phyloP scores from a whole-genome alignment of 2,329 filamentous ascomycete species.

The Ophiostoma himal-ulmi region DNA sequence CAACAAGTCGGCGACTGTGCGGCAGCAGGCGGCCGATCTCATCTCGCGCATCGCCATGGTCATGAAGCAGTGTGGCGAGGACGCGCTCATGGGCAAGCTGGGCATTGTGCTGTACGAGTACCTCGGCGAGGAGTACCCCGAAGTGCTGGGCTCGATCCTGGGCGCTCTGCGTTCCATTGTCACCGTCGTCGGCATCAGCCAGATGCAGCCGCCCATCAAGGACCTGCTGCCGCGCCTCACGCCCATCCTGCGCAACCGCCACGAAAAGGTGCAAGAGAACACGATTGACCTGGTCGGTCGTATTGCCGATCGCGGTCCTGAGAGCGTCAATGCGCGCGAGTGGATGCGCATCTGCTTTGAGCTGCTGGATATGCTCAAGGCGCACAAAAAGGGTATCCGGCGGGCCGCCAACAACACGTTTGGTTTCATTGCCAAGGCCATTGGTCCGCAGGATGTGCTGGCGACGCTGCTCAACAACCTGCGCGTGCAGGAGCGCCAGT shows the following conservation, averaged over 20 bases:
- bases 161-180: slow-evolving; percentile 94
- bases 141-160: slow-evolving; percentile 93
- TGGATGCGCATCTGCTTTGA: slow-evolving; percentile 99
- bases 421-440: slow-evolving; percentile 98
- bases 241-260: slow-evolving; percentile 94
- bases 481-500: slow-evolving; percentile 94
- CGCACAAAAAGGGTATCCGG: slow-evolving; percentile 98
- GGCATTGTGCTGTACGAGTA: slow-evolving; percentile 96
- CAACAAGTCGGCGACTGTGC: slow-evolving; percentile 95
- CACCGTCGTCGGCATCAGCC: slow-evolving; percentile 92
- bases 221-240: slow-evolving; percentile 91
- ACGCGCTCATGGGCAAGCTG: slow-evolving; percentile 91
- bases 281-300: slow-evolving; percentile 96
- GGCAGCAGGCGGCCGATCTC: slow-evolving; percentile 92
- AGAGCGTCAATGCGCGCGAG: slow-evolving; percentile 92
- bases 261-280: slow-evolving; percentile 99
- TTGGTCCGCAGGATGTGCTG: slow-evolving; percentile 93
- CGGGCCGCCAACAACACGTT: slow-evolving; percentile 99
- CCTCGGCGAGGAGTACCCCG: slow-evolving; percentile 95
- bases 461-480: slow-evolving; percentile 95
- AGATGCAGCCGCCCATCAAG: slow-evolving; percentile 97
- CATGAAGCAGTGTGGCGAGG: slow-evolving; percentile 97
- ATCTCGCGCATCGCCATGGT: slow-evolving; percentile 97
- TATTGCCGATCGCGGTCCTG: slow-evolving; percentile 93
- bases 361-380: slow-evolving; percentile 97